Base-by-base conservation (phyloP, 306 rosid genomes). In the Parietaria judaica region DNA sequence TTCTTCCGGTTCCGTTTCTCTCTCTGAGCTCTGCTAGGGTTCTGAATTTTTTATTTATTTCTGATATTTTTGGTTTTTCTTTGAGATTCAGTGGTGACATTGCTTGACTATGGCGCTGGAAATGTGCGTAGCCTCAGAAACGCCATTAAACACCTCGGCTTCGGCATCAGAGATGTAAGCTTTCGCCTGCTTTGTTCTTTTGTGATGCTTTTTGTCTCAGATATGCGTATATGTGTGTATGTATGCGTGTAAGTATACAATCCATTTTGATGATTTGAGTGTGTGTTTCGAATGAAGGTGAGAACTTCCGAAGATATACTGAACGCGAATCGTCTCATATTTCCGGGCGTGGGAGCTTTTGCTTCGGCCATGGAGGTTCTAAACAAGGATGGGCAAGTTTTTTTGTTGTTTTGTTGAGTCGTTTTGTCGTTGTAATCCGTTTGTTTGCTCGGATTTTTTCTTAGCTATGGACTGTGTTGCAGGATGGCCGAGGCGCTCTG, bases 271-370 rank as follows among this genome's bases (percentile, higher is more conserved):
- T 14, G 15, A 14, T 45, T 64, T 75, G 43, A 48, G 14, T 54
- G 53, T 67, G 58, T 54, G 58, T 44, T 37, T 59, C 36, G 55
- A 37, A 66, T 74, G n/a, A 54, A 92, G 99, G 99, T 92, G 55
- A 78, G 81, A 84, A 64, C 89, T 35, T 91, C 96, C 0, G 67
- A 86, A 66, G 99, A 92, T 65, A 92, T 92, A 76, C 56, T 88
- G 56, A 84, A 82, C 60, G 99, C 99, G 13, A 44, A 83, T 23
- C 78, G 86, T 37, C 72, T 92, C 36, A 73, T 92, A 13, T 92
- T 92, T 73, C 99, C 96, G 0, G 99, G 99, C 10, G 99, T 88
- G 60, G 96, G 99, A 65, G 96, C 99, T 65, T 92, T 92, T 63
- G 90, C 88, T 11, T 64, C 94, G 3, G 95, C 95, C 70, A 92